Percentiles rank a stretch among this genome's conserved stretches.
phyloP scores from a whole-genome alignment of 2,329 filamentous ascomycete species.

The Curvularia lunata region DNA sequence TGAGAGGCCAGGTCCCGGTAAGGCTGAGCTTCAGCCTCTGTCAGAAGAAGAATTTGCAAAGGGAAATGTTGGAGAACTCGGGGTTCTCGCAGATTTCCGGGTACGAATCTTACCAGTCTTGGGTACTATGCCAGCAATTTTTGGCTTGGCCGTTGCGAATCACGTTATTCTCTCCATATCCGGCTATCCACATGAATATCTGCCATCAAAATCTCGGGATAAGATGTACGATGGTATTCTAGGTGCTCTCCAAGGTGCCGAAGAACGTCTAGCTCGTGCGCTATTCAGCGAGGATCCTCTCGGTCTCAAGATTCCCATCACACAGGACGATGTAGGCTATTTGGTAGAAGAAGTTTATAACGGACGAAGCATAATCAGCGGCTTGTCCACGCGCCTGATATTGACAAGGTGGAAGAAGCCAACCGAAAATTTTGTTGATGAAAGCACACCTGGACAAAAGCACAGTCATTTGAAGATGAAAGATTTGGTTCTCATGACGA shows the following conservation, averaged over 20 bases:
- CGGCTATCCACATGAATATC: conserved; percentile 86
- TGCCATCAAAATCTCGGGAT: conserved; percentile 79
- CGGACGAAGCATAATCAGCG: conserved; percentile 82
- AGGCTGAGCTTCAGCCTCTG: conserved; percentile 86
- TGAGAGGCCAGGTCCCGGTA: conserved; percentile 87
- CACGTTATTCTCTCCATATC: conserved; percentile 83
- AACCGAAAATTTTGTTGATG: conserved; percentile 66
- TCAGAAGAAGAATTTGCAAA: conserved; percentile 87
- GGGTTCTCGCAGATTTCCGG: conserved; percentile 88
- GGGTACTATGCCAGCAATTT: conserved; percentile 96
- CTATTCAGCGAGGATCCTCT: conserved; percentile 62
- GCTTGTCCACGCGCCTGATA: conserved; percentile 77
- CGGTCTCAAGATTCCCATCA: conserved; percentile 81
- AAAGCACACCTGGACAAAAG: conserved; percentile 75
- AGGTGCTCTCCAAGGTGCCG: conserved; percentile 73
- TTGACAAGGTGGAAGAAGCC: conserved; percentile 83
- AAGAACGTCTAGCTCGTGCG: conserved; percentile 74
- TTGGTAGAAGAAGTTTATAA: conserved; percentile 87
- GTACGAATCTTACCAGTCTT: conserved; percentile 94
- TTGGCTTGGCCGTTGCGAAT: conserved; percentile 90
- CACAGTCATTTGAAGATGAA: conserved; percentile 70
- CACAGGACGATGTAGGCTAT: conserved; percentile 81
- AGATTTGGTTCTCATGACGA: conserved; percentile 89
- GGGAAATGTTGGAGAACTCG: conserved; percentile 83
- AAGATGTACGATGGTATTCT: conserved; percentile 92